Evolutionary conservation across 192 early-diverging fungal genomes (phyloP), one percentile per base, ranked within the genome.

Genomic region (Mortierella alpina): DNA sequence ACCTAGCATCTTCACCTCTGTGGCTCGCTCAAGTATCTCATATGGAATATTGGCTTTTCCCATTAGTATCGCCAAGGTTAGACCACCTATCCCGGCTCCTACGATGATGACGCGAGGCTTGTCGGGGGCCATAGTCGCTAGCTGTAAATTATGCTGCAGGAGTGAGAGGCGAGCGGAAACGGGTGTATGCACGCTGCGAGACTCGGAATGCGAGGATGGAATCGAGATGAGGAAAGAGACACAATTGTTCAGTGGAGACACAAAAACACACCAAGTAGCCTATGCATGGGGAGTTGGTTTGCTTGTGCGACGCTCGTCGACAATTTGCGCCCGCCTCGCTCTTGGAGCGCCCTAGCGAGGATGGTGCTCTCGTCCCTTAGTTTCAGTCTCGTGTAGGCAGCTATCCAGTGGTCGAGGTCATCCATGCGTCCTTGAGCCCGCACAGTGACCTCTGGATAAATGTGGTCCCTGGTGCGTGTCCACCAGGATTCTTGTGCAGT

Each of bases 81-180:
- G 52, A 6, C 76, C 76, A 20, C 68, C 44, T 6, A 71, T 41
- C 9, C 76, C 76, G 11, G 62, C 76, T 40, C 76, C 76, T 8
- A 71, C 63, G 39, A 79, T 79, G 6, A 79, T 42, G 4, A 80
- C 77, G n/a, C 72, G 59, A 48, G 45, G 42, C 23, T 64, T 64
- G 49, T 64, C 31, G 48, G 14, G 6, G 0, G 2, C 47, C 63
- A 52, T 40, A 39, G 46, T 8, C 51, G 63, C 15, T 14, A 11
- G 42, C n/a, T 7, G 8, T 40, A 17, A 17, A 7, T 9, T 15
- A 11, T 60, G 14, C 17, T 40, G 22, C 17, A n/a, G 12, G 14
- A 17, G 4, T 31, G 50, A n/a, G 50, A 51, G 50, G 50, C 11
- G n/a, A n/a, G 50, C 13, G 50, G 4, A 51, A 51, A 51, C 1